Evolutionary conservation across 148 eudicot genomes (phyloP), one percentile per base, ranked within the genome.

Genomic region (Linanthus parryae): DNA sequence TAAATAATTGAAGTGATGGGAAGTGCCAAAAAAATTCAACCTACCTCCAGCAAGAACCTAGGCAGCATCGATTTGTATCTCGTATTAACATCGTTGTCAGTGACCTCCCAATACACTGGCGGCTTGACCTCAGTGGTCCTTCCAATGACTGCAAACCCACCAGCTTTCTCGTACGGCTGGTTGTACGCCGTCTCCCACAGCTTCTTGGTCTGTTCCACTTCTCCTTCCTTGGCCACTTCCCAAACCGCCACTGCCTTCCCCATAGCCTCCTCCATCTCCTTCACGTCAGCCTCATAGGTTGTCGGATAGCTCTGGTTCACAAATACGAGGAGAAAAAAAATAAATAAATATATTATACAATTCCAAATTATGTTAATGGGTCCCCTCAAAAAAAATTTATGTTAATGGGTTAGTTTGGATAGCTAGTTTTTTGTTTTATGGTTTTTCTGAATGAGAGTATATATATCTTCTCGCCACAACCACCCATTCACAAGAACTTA

Each of bases 151-250:
- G 59, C 68, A 24, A 38, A 40, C 18, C 83, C 80, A 28, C 98
- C 98, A 33, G 98, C 87, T 79, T 87, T 91, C 75, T 83, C 94
- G 56, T 87, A 91, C 14, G 96, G 94, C 56, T 79, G 83, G 67
- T 83, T 78, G 68, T 81, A 91, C 17, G 46, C 68, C 40, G 60
- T 64, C 58, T 91, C 94, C 98, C 98, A 91, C 15, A 83, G 68
- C 66, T 61, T 73, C 56, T 73, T 87, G 15, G 74, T 81, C 63
- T 74, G 65, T 44, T 79, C 73, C 8, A 77, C 60, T 45, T 64
- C 78, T 59, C 76, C 84, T 61, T 74, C 74, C 16, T 56, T 63
- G 26, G 65, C 67, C 19, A 59, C 52, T 49, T 79, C 80, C 75
- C 83, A 71, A 45, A 76, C 67, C n/a, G 75, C 78, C 35, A 69